Percentiles rank a stretch among this genome's conserved stretches.
phyloP scores from a whole-genome alignment of 345 rosid species.

The Pistacia atlantica region DNA sequence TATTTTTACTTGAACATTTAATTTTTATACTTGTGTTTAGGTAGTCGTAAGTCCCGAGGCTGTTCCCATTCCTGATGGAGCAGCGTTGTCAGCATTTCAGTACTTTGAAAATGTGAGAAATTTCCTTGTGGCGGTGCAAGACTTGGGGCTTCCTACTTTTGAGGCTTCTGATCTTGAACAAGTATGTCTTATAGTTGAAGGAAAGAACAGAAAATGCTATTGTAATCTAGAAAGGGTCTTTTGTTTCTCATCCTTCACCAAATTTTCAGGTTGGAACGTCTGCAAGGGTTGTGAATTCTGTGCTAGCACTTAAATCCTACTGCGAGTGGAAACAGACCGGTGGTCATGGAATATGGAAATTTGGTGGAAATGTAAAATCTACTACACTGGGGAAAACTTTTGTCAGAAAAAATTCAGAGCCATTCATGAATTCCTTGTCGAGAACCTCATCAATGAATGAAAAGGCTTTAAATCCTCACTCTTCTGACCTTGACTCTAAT shows the following conservation, averaged over 20 bases:
- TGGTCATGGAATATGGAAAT: conserved; percentile 81
- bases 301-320: conserved; percentile 81
- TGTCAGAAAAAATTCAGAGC: conserved; percentile 73
- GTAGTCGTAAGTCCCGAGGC: conserved; percentile 90
- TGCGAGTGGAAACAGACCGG: conserved; percentile 80
- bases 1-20: background rate
- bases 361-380: conserved; percentile 73
- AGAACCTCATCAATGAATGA: conserved; percentile 59
- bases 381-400: conserved; percentile 47
- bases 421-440: conserved; percentile 64
- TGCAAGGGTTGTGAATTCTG: conserved; percentile 72
- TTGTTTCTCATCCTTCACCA: background rate
- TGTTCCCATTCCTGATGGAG: conserved; percentile 74
- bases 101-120: conserved; percentile 91
- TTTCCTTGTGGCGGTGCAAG: conserved; percentile 75
- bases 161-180: conserved; percentile 96
- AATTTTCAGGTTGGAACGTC: conserved; percentile 76
- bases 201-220: background rate
- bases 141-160: conserved; percentile 72
- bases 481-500: conserved; percentile 44
- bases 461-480: conserved; percentile 30
- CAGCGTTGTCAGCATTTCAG: conserved; percentile 84
- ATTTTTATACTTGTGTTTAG: conserved; percentile 31
- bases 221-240: background rate
- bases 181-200: conserved; percentile 34